Conservation (phyloP, 768 basidiomycete genomes). For the Suillus bovinus region DNA sequence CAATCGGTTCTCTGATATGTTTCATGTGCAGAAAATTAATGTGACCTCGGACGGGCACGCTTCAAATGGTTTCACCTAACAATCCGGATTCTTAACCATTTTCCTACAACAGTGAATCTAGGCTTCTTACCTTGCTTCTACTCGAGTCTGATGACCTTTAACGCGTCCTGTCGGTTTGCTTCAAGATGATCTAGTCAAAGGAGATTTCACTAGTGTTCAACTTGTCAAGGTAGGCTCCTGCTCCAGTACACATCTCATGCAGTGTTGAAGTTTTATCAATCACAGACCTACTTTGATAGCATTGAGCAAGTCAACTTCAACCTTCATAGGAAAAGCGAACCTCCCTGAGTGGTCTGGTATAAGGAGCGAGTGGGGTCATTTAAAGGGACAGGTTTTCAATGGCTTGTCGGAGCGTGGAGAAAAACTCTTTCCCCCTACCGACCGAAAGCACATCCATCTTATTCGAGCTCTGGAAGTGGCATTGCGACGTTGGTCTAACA, state of each 20-base stretch:
- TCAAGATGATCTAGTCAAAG: not conserved
- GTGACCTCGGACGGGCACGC: not conserved
- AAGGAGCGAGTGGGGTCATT: conserved; percentile 19
- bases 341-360: conserved; percentile 46
- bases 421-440: conserved; percentile 41
- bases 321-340: conserved; percentile 43
- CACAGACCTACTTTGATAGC: conserved; percentile 62
- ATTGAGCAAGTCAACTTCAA: conserved; percentile 67
- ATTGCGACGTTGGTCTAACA: conserved; percentile 16
- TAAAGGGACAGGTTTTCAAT: conserved; percentile 30
- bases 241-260: not conserved
- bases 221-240: not conserved
- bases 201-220: not conserved
- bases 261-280: not conserved
- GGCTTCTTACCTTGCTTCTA: not conserved
- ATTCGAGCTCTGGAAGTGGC: conserved; percentile 44
- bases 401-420: conserved; percentile 51
- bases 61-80: not conserved
- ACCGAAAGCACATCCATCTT: conserved; percentile 41
- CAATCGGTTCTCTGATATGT: too few relatives aligned
- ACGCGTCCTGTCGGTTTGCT: not conserved
- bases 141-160: not conserved
- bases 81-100: not conserved
- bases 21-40: not conserved
- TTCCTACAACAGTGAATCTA: not conserved